Evolutionary conservation across 2,329 filamentous ascomycete genomes (phyloP), one percentile per base, ranked within the genome.

Genomic region (Sporothrix humicola): DNA sequence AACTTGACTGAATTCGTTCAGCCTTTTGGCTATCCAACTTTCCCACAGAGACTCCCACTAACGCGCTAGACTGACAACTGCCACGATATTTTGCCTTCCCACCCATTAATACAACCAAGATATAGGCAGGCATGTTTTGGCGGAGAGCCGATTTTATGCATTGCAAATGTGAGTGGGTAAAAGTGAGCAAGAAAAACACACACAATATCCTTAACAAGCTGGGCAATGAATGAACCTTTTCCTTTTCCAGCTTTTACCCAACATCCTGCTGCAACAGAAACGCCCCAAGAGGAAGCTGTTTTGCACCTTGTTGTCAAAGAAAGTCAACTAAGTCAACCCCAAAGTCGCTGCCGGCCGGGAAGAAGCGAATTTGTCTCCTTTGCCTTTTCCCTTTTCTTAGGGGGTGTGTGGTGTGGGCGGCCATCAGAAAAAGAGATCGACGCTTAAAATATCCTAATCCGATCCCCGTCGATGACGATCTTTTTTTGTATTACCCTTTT

Each of bases 341-440:
- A 66, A 48, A 66, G 42, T 48, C 48, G 42, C 42, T 66, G 20
- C 61, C 61, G 42, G 61, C 42, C 61, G 61, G 42, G 61, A 46
- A 66, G 42, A 66, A 65, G 59, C 59, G 42, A 65, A 10, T 65
- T 54, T n/a, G 26, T 2, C 17, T 63, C 23, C 26, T 17, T 37
- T 58, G 9, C 23, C 54, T 15, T 31, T 31, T 37, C 31, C 31
- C 31, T 37, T 37, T 37, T 5, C 31, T 37, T 37, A 37, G 7
- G 42, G 42, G 42, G 61, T 26, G 61, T 48, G 46, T 66, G 20
- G 42, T 48, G 20, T 15, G 42, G 48, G 61, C 37, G 54, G 54
- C 59, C 15, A 44, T 37, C 37, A 12, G 46, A 48, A 54, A 20
- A 52, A 59, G 42, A 31, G 56, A 71, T 71, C 69, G 54, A 37